Conservation (phyloP, 2,329 filamentous ascomycete genomes). For the Bipolaris gigantea region DNA sequence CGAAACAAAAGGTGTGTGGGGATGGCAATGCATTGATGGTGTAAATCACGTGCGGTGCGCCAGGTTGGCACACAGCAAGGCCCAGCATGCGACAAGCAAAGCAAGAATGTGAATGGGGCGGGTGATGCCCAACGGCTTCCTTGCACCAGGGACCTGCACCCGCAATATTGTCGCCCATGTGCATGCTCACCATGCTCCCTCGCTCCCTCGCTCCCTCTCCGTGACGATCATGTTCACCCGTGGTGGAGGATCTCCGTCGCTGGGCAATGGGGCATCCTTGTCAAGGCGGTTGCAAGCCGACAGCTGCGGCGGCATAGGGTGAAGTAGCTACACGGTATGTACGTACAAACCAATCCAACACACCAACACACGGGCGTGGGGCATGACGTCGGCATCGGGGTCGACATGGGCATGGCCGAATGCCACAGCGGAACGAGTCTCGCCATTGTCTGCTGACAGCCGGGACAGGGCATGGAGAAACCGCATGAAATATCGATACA, state of each 20-base stretch:
- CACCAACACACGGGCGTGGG: background rate
- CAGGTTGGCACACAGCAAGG: background rate
- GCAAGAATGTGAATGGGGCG: background rate
- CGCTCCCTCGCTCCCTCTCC: background rate
- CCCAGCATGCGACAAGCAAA: background rate
- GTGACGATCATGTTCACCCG: conserved; percentile 6
- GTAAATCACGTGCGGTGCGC: background rate
- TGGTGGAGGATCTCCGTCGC: conserved; percentile 5
- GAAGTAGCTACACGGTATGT: no score
- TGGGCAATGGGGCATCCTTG: conserved; percentile 17
- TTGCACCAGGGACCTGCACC: background rate
- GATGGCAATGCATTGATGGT: background rate
- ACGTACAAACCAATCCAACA: background rate
- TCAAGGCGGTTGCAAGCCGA: conserved; percentile 11
- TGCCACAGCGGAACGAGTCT: conserved; percentile 3
- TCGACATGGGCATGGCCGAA: background rate
- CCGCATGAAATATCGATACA: conserved; percentile 12
- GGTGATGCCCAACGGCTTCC: background rate
- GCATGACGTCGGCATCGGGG: conserved; percentile 19
- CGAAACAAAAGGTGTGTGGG: background rate
- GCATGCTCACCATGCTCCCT: no score
- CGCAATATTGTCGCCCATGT: background rate
- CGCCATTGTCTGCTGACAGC: conserved; percentile 21
- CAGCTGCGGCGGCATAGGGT: no score
- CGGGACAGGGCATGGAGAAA: conserved; percentile 17